Percentiles rank a stretch among this genome's conserved stretches.
Evolutionary conservation across 257 asterid genomes (phyloP).

Genomic region (Gentiana straminea): DNA sequence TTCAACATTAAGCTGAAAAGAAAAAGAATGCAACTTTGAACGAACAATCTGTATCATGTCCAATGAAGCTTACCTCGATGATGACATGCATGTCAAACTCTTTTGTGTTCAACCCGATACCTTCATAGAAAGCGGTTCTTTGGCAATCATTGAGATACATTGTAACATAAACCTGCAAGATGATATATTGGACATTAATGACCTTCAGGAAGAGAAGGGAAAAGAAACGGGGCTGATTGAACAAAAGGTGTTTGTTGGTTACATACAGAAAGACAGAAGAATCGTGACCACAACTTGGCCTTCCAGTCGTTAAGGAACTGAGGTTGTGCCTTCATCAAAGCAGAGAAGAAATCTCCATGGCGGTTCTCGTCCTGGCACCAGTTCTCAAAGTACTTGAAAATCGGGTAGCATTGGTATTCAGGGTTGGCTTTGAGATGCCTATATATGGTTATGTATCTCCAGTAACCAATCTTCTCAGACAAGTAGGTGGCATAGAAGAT

Average conservation of each 20-base stretch:
- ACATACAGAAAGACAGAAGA: conserved; percentile 91
- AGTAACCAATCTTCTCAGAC: conserved; percentile 83
- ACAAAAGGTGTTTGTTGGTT: too few relatives aligned
- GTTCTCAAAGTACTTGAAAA: conserved; percentile 98
- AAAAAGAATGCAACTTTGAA: too few relatives aligned
- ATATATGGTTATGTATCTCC: conserved; percentile 97
- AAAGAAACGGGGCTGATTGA: not conserved
- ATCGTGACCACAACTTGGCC: conserved; percentile 97
- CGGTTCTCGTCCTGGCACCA: conserved; percentile 99
- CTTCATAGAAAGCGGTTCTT: conserved; percentile 80
- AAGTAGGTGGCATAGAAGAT: conserved; percentile 42
- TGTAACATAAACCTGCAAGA: conserved; percentile 80
- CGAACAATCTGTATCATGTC: not conserved
- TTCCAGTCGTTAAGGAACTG: conserved; percentile 99
- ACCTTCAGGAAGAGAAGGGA: conserved; percentile 1
- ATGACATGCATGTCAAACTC: conserved; percentile 97
- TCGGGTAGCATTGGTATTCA: conserved; percentile 85
- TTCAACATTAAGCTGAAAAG: not conserved
- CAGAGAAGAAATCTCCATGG: conserved; percentile 99
- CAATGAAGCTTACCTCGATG: conserved; percentile 55
- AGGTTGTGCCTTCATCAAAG: conserved; percentile 98
- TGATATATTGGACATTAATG: not conserved
- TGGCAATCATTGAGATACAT: conserved; percentile 91
- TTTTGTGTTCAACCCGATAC: conserved; percentile 89
- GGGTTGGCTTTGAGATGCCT: conserved; percentile 93